phyloP scores from a whole-genome alignment of 495 filamentous ascomycete species.

The Neurospora sp. region DNA sequence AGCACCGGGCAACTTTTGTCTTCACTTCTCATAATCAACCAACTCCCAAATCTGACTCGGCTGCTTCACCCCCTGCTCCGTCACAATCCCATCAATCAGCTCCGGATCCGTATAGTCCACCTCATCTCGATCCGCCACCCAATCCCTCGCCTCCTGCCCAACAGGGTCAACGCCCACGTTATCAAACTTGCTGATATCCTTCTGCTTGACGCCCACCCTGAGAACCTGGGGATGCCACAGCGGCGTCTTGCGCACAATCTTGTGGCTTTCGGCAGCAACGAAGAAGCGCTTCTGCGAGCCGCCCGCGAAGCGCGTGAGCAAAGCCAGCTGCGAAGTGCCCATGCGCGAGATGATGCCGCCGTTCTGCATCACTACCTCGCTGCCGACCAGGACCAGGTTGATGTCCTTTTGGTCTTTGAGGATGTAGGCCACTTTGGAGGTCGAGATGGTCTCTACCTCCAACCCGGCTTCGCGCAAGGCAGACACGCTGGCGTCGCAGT shows the following conservation, averaged over 20 bases:
- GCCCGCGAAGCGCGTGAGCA: slow-evolving; percentile 63
- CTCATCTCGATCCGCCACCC: slow-evolving; percentile 24
- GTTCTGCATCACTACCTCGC: slow-evolving; percentile 91
- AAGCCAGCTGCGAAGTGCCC: slow-evolving; percentile 84
- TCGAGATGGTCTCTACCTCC: slow-evolving; percentile 67
- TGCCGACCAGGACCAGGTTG: slow-evolving; percentile 75
- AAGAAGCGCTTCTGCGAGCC: slow-evolving; percentile 60
- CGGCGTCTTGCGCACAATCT: slow-evolving; percentile 32
- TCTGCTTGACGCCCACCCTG: slow-evolving; percentile 48
- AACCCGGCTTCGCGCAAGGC: slow-evolving; percentile 64
- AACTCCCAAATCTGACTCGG: slow-evolving; percentile 27
- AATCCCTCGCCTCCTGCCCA: slow-evolving; percentile 16
- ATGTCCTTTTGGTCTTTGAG: slow-evolving; percentile 57
- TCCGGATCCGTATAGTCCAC: slow-evolving; percentile 73
- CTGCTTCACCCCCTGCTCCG: slow-evolving; percentile 34
- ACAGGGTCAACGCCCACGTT: slow-evolving; percentile 35
- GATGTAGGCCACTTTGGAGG: slow-evolving; percentile 74
- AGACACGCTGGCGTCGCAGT: slow-evolving; percentile 49
- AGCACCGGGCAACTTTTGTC: not conserved
- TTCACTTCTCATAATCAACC: slow-evolving; percentile 22
- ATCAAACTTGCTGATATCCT: slow-evolving; percentile 56
- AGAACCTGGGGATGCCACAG: slow-evolving; percentile 15
- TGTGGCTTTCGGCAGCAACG: slow-evolving; percentile 90
- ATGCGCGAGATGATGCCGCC: slow-evolving; percentile 83
- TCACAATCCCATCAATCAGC: slow-evolving; percentile 19